phyloP scores from a whole-genome alignment of 2,329 filamentous ascomycete genomes.

The Arthrobotrys musiformis region DNA sequence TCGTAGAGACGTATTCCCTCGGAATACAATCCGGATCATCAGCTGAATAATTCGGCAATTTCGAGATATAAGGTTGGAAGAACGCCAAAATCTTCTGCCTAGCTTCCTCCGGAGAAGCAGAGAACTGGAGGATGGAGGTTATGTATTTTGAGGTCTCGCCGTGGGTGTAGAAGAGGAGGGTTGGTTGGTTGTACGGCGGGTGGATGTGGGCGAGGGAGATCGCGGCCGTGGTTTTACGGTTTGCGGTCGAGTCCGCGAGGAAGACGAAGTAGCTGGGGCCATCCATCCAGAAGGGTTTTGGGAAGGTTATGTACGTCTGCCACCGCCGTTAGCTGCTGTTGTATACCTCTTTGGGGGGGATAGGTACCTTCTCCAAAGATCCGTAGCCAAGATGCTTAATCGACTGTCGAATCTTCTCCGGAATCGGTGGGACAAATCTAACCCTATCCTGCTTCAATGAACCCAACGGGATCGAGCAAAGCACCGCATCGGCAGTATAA shows the following conservation, averaged over 20 bases:
- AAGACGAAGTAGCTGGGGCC: conserved; percentile 79
- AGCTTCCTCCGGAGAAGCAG: conserved; percentile 63
- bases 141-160: conserved; percentile 72
- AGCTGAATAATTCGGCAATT: conserved; percentile 74
- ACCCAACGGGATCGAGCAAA: conserved; percentile 75
- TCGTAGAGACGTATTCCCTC: conserved; percentile 73
- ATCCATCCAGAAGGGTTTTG: conserved; percentile 76
- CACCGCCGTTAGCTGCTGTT: conserved; percentile 6
- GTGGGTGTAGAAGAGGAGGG: conserved; percentile 84
- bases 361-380: conserved; percentile 74
- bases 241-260: conserved; percentile 71
- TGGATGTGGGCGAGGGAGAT: conserved; percentile 79
- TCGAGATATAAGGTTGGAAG: conserved; percentile 81
- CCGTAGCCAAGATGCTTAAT: conserved; percentile 76
- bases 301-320: conserved; percentile 74
- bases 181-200: conserved; percentile 73
- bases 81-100: conserved; percentile 68
- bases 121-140: conserved; percentile 62
- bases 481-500: conserved; percentile 67
- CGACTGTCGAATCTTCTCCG: conserved; percentile 69
- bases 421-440: conserved; percentile 72
- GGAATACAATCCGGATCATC: conserved; percentile 71
- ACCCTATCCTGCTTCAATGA: conserved; percentile 72
- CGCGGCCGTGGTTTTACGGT: conserved; percentile 78
- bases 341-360: neutral